These are phyloP conservation scores for Bipolaris gigantea DNA, from an alignment of 2,329 filamentous ascomycete genomes.

Conservation along the genomic window DNA sequence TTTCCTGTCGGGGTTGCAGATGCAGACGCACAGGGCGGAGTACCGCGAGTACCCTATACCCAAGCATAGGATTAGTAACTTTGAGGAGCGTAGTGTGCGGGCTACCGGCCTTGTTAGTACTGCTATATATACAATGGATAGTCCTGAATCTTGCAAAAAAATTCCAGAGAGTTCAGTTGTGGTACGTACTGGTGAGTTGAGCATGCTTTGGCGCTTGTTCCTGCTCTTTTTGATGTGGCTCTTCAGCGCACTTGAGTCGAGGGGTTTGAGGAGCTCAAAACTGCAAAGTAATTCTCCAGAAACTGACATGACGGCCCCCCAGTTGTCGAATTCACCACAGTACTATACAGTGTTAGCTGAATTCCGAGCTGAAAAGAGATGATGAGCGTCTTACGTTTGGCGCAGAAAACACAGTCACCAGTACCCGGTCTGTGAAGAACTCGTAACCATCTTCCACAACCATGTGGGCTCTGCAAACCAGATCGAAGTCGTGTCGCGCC, in stretches of 20 bases:
- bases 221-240: slow-evolving; percentile 98
- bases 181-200: slow-evolving; percentile 87
- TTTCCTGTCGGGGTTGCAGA: slow-evolving; percentile 18
- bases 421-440: slow-evolving; percentile 92
- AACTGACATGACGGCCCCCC: slow-evolving; percentile 98
- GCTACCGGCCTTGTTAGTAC: slow-evolving; percentile 44
- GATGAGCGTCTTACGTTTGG: slow-evolving; percentile 75
- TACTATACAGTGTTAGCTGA: slow-evolving; percentile 62
- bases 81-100: slow-evolving; percentile 55
- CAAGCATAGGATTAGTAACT: slow-evolving; percentile 49
- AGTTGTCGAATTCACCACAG: slow-evolving; percentile 98
- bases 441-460: slow-evolving; percentile 99
- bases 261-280: slow-evolving; percentile 93
- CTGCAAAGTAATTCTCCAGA: slow-evolving; percentile 91
- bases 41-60: slow-evolving; percentile 26
- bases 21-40: slow-evolving; percentile 12
- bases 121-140: slow-evolving; percentile 31
- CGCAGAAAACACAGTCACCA: slow-evolving; percentile 96
- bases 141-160: slow-evolving; percentile 21
- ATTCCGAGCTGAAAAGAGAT: background rate
- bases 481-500: slow-evolving; percentile 90
- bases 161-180: slow-evolving; percentile 17
- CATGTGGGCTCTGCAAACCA: slow-evolving; percentile 98
- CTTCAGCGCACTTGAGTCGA: slow-evolving; percentile 95
- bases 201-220: slow-evolving; percentile 90